These are phyloP conservation scores for Erysiphe pulchra DNA, from an alignment of 2,329 filamentous ascomycete genomes.

Conservation along the genomic window DNA sequence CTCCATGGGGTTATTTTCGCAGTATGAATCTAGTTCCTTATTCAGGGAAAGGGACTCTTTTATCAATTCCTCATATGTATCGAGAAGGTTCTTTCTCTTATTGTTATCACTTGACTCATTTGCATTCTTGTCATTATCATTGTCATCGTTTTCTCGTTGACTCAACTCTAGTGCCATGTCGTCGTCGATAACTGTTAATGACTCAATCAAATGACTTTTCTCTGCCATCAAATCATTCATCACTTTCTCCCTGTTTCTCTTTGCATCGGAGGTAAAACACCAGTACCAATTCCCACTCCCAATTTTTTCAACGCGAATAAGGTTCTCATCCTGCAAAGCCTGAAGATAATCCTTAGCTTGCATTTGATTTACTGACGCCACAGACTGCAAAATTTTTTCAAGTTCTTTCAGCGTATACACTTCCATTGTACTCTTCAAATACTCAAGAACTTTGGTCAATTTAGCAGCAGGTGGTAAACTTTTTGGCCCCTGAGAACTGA, in stretches of 20 bases:
- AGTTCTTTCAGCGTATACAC: constrained; percentile 42
- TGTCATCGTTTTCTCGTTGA: constrained; percentile 12
- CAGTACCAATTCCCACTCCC: constrained; percentile 50
- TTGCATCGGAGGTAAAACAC: constrained; percentile 32
- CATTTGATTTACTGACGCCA: constrained; percentile 38
- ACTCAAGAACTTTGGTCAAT: constrained; percentile 28
- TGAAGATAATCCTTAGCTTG: constrained; percentile 43
- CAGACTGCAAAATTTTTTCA: constrained; percentile 33
- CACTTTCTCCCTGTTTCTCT: constrained; percentile 19
- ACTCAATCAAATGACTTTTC: constrained; percentile 10
- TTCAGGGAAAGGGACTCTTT: constrained; percentile 11
- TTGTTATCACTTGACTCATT: constrained; percentile 4
- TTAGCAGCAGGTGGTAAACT: constrained; percentile 29
- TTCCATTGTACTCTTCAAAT: constrained; percentile 31
- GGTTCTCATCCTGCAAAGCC: constrained; percentile 30
- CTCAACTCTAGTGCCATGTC: constrained; percentile 15
- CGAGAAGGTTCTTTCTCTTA: constrained; percentile 9
- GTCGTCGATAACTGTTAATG: constrained; percentile 13
- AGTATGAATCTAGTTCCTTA: constrained; percentile 11
- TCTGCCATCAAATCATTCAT: constrained; percentile 16
- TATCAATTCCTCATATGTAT: constrained; percentile 8
- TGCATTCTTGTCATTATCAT: constrained; percentile 1
- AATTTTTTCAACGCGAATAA: constrained; percentile 41
- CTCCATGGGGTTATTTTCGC: constrained; percentile 12
- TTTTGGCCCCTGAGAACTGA: constrained; percentile 20